Evolutionary conservation across 2,329 filamentous ascomycete species (phyloP), one percentile per base, ranked within the genome.

Genomic region (Davidsoniella eucalypti): DNA sequence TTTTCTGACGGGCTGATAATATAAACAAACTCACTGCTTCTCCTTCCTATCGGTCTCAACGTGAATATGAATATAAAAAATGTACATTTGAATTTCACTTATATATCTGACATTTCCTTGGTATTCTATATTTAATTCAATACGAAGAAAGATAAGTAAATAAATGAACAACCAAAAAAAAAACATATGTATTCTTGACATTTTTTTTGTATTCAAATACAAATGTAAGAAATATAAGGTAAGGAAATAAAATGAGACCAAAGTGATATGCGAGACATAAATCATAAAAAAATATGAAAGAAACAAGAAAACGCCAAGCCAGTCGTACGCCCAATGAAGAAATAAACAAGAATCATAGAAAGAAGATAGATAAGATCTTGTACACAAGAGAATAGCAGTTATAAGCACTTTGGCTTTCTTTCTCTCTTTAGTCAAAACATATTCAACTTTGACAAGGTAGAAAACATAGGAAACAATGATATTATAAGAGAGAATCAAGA

Each of bases 171-270:
- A 41, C 4, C 4, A 9, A n/a, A 41, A 21, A 48, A n/a, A 40
- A 14, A 29, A 18, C 25, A n/a, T 25, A 47, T 38, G 45, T 45
- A 36, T 25, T 21, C 33, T 18, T 17, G 49, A 39, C 25, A 41
- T 36, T 14, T 23, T 36, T 14, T 23, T 46, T 23, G 40, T 21
- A 14, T 37, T 37, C 40, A 37, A 38, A 42, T 16, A 21, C 43
- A 37, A 47, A 37, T 40, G 18, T 21, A 29, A 38, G 37, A 49
- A 40, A 50, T 29, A 50, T 36, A 29, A 33, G 26, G 10, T 33
- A 33, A 33, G 5, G 26, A 33, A 12, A 33, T 10, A 33, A 33
- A 33, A 33, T 33, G 8, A 33, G 26, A 33, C 26, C 21, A 12
- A 33, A 33, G 10, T 33, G 6, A 33, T 33, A 33, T 33, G 26